Evolutionary conservation across 208 protist species (phyloP).

Genomic region (Crithidia expoeki): DNA sequence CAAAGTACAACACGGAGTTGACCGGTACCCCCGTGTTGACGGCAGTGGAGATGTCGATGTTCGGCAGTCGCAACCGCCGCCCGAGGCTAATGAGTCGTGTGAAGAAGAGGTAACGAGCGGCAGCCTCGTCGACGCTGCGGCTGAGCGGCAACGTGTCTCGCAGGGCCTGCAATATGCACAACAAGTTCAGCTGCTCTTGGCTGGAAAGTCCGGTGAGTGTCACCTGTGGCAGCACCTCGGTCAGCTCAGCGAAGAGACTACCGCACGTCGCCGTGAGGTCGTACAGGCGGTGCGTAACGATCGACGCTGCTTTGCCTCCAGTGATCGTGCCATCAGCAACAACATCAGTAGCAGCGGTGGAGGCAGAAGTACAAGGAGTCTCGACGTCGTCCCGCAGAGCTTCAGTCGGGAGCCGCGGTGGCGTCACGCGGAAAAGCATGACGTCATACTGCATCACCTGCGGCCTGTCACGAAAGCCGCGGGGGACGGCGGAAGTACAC

Average conservation of each 20-base stretch:
- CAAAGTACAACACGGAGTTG: constrained; percentile 49
- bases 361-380: not conserved
- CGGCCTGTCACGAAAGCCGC: constrained; percentile 21
- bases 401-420: constrained; percentile 14
- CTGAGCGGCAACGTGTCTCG: constrained; percentile 43
- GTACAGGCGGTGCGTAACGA: constrained; percentile 16
- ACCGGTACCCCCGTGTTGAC: constrained; percentile 29
- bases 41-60: constrained; percentile 19
- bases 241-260: constrained; percentile 53
- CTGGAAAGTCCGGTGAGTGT: constrained; percentile 59
- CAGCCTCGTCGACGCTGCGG: constrained; percentile 73
- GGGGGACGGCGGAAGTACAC: constrained; percentile 28
- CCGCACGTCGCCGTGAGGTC: constrained; percentile 32
- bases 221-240: constrained; percentile 52
- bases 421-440: constrained; percentile 21
- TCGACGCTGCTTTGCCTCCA: not conserved
- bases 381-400: constrained; percentile 12
- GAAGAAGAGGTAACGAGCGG: constrained; percentile 76
- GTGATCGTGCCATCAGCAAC: too few relatives aligned
- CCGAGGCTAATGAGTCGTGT: constrained; percentile 59
- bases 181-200: constrained; percentile 61
- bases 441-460: constrained; percentile 23
- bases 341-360: too few relatives aligned
- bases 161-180: constrained; percentile 78
- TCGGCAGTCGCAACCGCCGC: constrained; percentile 53